phyloP scores from a whole-genome alignment of 2,329 filamentous ascomycete genomes.

The Alternaria novae-zelandiae region DNA sequence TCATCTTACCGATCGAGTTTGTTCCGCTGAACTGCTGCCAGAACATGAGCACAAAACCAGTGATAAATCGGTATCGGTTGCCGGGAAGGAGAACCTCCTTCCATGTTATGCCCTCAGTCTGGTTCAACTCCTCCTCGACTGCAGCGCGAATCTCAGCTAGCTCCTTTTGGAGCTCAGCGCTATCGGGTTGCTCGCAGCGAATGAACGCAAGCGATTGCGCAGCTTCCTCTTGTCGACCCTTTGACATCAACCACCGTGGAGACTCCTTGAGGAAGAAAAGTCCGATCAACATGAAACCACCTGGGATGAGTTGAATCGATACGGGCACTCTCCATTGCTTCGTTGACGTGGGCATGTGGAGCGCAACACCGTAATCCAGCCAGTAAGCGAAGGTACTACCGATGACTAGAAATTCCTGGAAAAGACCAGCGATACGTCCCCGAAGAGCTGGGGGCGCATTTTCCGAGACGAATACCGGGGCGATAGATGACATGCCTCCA shows the following conservation, averaged over 20 bases:
- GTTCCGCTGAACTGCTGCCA: conserved; percentile 81
- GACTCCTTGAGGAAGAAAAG: conserved; percentile 53
- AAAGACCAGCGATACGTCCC: conserved; percentile 62
- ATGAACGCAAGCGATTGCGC: conserved; percentile 63
- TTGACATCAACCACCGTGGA: conserved; percentile 54
- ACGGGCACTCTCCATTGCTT: conserved; percentile 60
- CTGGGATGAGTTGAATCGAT: conserved; percentile 71
- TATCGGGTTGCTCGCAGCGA: conserved; percentile 8
- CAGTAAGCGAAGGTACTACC: conserved; percentile 41
- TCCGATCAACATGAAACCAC: conserved; percentile 61
- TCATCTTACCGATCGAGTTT: conserved; percentile 63
- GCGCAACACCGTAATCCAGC: conserved; percentile 53
- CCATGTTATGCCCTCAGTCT: conserved; percentile 54
- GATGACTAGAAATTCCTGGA: conserved; percentile 58
- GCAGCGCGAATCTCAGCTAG: conserved; percentile 70
- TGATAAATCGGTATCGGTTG: conserved; percentile 64
- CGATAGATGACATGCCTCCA: conserved; percentile 61
- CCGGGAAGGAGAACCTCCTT: conserved; percentile 64
- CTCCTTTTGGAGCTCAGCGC: conserved; percentile 57
- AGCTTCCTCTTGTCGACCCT: conserved; percentile 53
- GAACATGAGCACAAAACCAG: conserved; percentile 76
- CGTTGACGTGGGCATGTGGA: conserved; percentile 52
- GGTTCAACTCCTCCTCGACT: conserved; percentile 74
- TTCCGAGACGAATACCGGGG: conserved; percentile 56
- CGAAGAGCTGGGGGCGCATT: conserved; percentile 64